Conservation (phyloP, 495 filamentous ascomycete species). For the Achaetomiella virescens region DNA sequence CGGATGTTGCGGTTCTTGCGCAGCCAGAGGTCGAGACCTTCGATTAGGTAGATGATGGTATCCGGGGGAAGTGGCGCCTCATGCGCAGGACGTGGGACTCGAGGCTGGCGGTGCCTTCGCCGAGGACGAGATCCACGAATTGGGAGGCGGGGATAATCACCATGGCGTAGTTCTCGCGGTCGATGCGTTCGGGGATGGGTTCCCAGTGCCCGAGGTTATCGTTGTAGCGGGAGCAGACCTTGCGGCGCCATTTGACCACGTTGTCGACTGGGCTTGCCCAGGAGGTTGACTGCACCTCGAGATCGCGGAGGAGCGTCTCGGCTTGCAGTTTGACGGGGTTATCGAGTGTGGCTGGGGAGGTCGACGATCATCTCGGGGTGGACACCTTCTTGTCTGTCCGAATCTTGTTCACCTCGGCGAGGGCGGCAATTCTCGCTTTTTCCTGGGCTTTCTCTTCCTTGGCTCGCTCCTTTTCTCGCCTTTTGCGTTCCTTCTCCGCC, state of each 20-base stretch:
- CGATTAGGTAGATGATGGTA: conserved; percentile 68
- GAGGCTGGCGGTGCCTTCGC: conserved; percentile 39
- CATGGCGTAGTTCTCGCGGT: conserved; percentile 60
- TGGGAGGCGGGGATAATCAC: conserved; percentile 60
- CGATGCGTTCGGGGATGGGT: conserved; percentile 52
- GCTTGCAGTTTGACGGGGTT: conserved; percentile 51
- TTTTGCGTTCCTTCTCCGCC: conserved; percentile 49
- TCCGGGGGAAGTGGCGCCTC: conserved; percentile 46
- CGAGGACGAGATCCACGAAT: conserved; percentile 58
- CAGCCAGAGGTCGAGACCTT: conserved; percentile 62
- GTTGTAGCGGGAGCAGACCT: conserved; percentile 58
- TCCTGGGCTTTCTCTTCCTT: conserved; percentile 56
- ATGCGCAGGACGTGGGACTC: conserved; percentile 55
- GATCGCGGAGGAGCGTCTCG: conserved; percentile 45
- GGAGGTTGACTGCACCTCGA: conserved; percentile 34
- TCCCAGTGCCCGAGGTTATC: conserved; percentile 58
- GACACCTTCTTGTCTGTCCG: conserved; percentile 72
- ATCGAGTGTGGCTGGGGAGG: conserved; percentile 52
- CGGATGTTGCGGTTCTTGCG: conserved; percentile 62
- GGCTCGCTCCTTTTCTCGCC: conserved; percentile 45
- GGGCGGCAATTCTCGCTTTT: conserved; percentile 60
- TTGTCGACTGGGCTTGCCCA: conserved; percentile 49
- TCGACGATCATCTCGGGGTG: conserved; percentile 81
- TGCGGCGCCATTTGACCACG: conserved; percentile 70
- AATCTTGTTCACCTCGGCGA: conserved; percentile 69